A percentile compares a stretch with the other conserved stretches of the same genome.
Evolutionary conservation across 2,329 filamentous ascomycete genomes (phyloP).

Genomic region (Neofusicoccum sp.): DNA sequence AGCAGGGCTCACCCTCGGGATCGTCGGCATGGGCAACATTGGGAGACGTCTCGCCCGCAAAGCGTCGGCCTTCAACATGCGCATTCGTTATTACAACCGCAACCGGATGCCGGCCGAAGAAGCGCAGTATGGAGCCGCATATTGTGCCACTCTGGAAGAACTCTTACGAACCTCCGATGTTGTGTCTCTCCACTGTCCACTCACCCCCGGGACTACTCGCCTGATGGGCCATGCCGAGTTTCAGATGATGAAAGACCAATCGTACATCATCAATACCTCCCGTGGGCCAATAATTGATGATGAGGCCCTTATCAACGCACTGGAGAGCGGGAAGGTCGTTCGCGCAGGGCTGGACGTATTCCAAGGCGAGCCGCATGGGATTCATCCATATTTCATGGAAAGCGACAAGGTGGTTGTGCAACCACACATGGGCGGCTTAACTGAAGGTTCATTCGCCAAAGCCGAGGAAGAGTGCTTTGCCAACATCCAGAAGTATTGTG

Average conservation of each 20-base stretch:
- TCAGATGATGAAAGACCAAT: conserved; percentile 50
- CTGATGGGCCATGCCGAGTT: conserved; percentile 48
- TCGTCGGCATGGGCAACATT: conserved; percentile 54
- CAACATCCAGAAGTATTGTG: conserved; percentile 47
- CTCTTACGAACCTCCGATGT: conserved; percentile 47
- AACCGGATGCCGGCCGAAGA: conserved; percentile 40
- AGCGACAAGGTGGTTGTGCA: conserved; percentile 47
- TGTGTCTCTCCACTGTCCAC: conserved; percentile 53
- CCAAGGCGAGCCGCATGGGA: conserved; percentile 44
- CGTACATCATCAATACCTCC: conserved; percentile 55
- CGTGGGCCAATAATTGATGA: conserved; percentile 56
- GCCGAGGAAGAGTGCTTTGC: conserved; percentile 51
- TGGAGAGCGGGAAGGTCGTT: conserved; percentile 51
- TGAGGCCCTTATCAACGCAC: conserved; percentile 48
- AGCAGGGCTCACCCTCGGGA: conserved; percentile 48
- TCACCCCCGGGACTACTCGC: conserved; percentile 44
- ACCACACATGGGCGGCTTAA: conserved; percentile 51
- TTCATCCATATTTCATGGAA: conserved; percentile 45
- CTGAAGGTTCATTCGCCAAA: conserved; percentile 48
- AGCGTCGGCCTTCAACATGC: conserved; percentile 48
- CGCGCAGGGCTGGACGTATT: conserved; percentile 56
- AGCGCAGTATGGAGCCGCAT: conserved; percentile 35
- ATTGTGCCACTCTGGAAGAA: conserved; percentile 42
- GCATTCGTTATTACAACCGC: conserved; percentile 50
- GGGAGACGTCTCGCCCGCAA: conserved; percentile 48